Base-by-base conservation (phyloP, 306 rosid species). In the Biancaea sappan region DNA sequence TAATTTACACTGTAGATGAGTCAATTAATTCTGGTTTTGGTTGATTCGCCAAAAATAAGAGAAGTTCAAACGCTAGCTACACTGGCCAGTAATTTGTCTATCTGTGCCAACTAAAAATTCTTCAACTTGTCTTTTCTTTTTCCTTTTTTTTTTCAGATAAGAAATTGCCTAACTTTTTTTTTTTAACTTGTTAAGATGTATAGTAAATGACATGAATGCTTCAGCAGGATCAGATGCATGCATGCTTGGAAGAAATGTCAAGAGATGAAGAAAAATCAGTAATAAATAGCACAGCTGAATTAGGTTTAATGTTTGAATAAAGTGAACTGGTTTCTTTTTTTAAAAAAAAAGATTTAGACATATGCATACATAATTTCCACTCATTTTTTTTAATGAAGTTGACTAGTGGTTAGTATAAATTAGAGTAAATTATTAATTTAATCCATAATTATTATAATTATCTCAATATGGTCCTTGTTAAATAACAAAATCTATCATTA, bases 221-320 rank as follows among this genome's bases (percentile, higher is more conserved):
- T 12, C 62, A 32, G 46, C 46, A 9, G 21, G 24, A 59, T 31
- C 6, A 10, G 16, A 34, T 13, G 21, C 47, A 31, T 32, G 66
- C 28, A 32, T 34, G 41, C 31, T 59, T 18, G 66, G 18, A 19
- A 18, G 24, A 60, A 4, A 19, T 15, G 4, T 31, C 14, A 6
- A 60, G 8, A 60, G 46, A 34, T 19, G 25, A 18, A n/a, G 2
- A 19, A 60, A 60, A 32, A 3, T 60, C 43, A 34, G 8, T 28
- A 60, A 34, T 34, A 32, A 60, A 19, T 35, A n/a, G 47, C 68
- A 21, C 48, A 35, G 62, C 0, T 69, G 50, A 69, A 69, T 51
- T 21, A 19, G 66, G 29, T 25, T 25, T 51, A 6, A 18, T 24
- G n/a, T 51, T 31, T 68, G 31, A 68, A 47, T 48, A 12, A 19